Evolutionary conservation across 805 yeast species (phyloP).

Genomic region (Metschnikowia proteae): DNA sequence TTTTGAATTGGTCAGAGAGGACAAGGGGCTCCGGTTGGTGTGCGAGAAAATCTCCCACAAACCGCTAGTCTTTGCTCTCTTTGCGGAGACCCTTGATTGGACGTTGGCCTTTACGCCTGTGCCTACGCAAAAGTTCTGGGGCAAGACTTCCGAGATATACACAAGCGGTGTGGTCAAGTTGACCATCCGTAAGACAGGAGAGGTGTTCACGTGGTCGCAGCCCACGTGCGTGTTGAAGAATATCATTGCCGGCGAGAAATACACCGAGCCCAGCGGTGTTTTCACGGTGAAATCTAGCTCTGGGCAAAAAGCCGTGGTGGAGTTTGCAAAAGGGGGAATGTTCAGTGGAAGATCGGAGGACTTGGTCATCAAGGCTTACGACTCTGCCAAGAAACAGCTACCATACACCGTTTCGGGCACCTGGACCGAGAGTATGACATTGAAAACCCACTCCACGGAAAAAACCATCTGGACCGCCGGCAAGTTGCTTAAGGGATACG

Average conservation of each 20-base stretch:
- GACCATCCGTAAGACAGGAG: constrained; percentile 57
- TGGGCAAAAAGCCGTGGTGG: constrained; percentile 68
- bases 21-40: constrained; percentile 65
- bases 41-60: constrained; percentile 86
- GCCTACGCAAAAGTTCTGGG: constrained; percentile 91
- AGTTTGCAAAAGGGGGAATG: constrained; percentile 78
- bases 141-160: constrained; percentile 80
- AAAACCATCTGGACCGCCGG: constrained; percentile 69
- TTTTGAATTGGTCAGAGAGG: constrained; percentile 83
- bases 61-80: constrained; percentile 81
- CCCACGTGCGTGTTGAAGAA: constrained; percentile 83
- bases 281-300: constrained; percentile 62
- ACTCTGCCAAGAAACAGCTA: constrained; percentile 31
- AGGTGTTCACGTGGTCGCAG: constrained; percentile 72
- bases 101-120: constrained; percentile 56
- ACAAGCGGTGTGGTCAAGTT: constrained; percentile 69
- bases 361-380: constrained; percentile 43
- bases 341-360: constrained; percentile 81
- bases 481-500: constrained; percentile 52
- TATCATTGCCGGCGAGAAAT: constrained; percentile 91
- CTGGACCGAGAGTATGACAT: constrained; percentile 72
- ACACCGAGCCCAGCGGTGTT: constrained; percentile 77
- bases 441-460: constrained; percentile 40
- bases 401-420: constrained; percentile 58
- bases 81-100: constrained; percentile 75